Conservation (phyloP, 2,329 filamentous ascomycete genomes). For the Sporothrix inflata region DNA sequence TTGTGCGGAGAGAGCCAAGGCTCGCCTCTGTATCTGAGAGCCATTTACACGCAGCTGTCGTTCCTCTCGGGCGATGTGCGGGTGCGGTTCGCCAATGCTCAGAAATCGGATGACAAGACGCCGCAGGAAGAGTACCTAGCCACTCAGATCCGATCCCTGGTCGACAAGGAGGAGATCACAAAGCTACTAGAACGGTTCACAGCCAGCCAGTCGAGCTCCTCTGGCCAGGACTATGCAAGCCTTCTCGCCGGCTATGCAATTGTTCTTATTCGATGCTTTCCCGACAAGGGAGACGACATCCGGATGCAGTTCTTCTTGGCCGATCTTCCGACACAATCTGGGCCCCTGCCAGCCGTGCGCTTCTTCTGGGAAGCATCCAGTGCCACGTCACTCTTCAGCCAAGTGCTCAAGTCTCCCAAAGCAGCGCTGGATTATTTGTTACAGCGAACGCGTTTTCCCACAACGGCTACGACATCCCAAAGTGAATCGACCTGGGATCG, state of each 20-base stretch:
- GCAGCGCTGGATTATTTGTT: constrained; percentile 40
- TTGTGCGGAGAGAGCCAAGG: constrained; percentile 41
- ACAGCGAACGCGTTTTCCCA: constrained; percentile 32
- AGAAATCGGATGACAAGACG: constrained; percentile 31
- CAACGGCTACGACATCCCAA: constrained; percentile 26
- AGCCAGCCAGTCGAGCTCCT: constrained; percentile 33
- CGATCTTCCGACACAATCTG: constrained; percentile 54
- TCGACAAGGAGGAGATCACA: constrained; percentile 75
- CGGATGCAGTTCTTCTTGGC: constrained; percentile 92
- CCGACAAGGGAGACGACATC: constrained; percentile 79
- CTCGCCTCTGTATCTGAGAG: constrained; percentile 51
- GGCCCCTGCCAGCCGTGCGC: constrained; percentile 67
- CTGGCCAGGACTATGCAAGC: constrained; percentile 60
- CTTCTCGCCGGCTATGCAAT: constrained; percentile 84
- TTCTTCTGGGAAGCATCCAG: constrained; percentile 77
- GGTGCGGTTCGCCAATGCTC: constrained; percentile 44
- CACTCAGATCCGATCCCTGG: constrained; percentile 68
- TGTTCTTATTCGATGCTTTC: constrained; percentile 83
- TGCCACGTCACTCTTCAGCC: constrained; percentile 48
- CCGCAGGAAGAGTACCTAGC: constrained; percentile 61
- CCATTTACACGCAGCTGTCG: constrained; percentile 59
- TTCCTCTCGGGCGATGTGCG: constrained; percentile 56
- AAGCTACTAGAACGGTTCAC: constrained; percentile 55
- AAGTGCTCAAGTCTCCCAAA: constrained; percentile 40
- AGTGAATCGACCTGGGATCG: constrained; percentile 50